Evolutionary conservation across 1,284 basidiomycete species (phyloP).

Genomic region (Boletus holoroseus): DNA sequence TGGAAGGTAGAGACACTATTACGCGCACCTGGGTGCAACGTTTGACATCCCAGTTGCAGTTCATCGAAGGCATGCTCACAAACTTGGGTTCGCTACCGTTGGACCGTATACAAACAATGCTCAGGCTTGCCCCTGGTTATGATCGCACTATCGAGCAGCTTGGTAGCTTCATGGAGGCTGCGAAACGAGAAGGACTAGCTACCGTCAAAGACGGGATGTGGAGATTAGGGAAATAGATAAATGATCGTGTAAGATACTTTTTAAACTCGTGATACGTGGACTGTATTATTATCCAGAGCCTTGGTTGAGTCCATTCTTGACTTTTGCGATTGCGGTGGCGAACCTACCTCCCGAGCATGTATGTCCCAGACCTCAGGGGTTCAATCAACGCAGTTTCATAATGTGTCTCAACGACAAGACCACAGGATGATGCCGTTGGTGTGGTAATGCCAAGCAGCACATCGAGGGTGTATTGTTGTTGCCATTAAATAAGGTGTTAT

Average conservation of each 20-base stretch:
- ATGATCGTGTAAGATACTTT: not conserved
- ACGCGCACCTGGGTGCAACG: not conserved
- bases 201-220: slow-evolving; percentile 67
- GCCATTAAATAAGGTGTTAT: not conserved
- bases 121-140: slow-evolving; percentile 76
- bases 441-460: too few relatives aligned
- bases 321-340: not conserved
- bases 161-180: slow-evolving; percentile 69
- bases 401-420: too few relatives aligned
- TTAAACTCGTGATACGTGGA: not conserved
- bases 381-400: too few relatives aligned
- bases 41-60: slow-evolving; percentile 39
- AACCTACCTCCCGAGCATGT: not conserved
- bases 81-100: slow-evolving; percentile 70
- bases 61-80: slow-evolving; percentile 80
- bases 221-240: slow-evolving; percentile 45
- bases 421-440: too few relatives aligned
- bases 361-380: not conserved
- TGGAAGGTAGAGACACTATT: slow-evolving; percentile 64
- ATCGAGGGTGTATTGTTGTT: too few relatives aligned
- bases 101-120: slow-evolving; percentile 77
- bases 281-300: not conserved
- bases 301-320: not conserved
- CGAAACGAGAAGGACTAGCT: slow-evolving; percentile 71
- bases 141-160: slow-evolving; percentile 74